Percentiles rank a stretch among this genome's conserved stretches.
These are phyloP conservation scores for Aureobasidium sp. DNA, from an alignment of 2,329 filamentous ascomycete species.

Conservation along the genomic window DNA sequence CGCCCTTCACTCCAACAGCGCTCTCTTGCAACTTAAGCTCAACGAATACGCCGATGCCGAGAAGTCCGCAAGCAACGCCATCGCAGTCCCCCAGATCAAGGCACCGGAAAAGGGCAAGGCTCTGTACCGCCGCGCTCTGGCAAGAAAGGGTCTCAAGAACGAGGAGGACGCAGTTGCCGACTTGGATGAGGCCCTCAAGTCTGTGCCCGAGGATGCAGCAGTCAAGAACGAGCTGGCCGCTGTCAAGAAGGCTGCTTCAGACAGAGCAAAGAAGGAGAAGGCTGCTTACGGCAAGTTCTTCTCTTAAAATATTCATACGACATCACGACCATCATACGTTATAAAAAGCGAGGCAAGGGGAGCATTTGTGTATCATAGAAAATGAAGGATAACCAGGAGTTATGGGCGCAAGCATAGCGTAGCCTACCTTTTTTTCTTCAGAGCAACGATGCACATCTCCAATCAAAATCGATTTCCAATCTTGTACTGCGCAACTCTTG, in stretches of 20 bases:
- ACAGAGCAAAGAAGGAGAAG: conserved; percentile 78
- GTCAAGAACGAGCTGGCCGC: conserved; percentile 64
- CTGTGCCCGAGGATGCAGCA: conserved; percentile 59
- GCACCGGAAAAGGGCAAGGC: conserved; percentile 84
- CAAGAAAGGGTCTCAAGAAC: conserved; percentile 68
- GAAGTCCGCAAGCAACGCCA: conserved; percentile 61
- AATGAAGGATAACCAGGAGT: not conserved
- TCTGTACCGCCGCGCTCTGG: conserved; percentile 71
- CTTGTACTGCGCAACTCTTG: not conserved
- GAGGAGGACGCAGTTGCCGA: conserved; percentile 61
- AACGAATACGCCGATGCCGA: conserved; percentile 61
- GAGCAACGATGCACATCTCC: no score
- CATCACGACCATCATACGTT: conserved; percentile 7
- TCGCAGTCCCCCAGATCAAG: conserved; percentile 54
- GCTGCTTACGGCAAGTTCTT: conserved; percentile 92
- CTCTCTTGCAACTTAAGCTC: conserved; percentile 77
- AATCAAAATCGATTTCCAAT: not conserved
- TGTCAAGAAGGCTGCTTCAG: conserved; percentile 67
- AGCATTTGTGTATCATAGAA: not conserved
- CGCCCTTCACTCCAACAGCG: conserved; percentile 78
- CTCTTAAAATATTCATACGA: conserved; percentile 20
- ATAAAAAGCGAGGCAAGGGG: not conserved
- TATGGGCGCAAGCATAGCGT: not conserved
- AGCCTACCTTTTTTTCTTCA: not conserved
- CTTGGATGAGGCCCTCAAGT: conserved; percentile 35